phyloP scores from a whole-genome alignment of 192 early-diverging fungal species.

The Coemansia guatemalensis region DNA sequence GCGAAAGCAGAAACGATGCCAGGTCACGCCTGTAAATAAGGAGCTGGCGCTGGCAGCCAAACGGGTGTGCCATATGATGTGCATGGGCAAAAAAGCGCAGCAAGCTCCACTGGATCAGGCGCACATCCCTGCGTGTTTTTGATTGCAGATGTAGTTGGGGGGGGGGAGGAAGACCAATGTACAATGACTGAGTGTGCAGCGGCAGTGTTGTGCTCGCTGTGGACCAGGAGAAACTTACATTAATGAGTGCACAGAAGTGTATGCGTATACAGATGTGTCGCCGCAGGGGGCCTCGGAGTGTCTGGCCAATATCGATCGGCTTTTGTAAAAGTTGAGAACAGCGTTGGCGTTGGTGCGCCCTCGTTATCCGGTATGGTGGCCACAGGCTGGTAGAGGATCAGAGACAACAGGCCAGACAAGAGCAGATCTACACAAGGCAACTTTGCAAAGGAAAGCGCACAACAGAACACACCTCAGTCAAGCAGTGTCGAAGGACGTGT shows the following conservation, averaged over 20 bases:
- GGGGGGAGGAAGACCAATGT: neutral
- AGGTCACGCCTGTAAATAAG: neutral
- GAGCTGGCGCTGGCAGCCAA: neutral
- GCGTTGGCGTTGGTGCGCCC: neutral
- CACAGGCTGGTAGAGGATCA: neutral
- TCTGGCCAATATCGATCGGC: neutral
- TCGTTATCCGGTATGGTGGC: neutral
- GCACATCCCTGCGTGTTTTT: neutral
- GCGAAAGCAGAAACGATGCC: neutral
- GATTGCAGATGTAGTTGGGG: neutral
- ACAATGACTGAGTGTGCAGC: neutral
- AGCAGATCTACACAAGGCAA: neutral
- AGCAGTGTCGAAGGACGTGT: neutral
- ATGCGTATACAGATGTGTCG: neutral
- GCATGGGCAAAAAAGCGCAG: neutral
- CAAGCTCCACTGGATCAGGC: neutral
- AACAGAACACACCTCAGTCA: neutral
- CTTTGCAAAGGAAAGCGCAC: neutral
- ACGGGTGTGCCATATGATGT: neutral
- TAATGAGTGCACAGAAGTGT: neutral
- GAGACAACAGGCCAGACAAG: neutral
- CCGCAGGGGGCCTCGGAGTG: neutral
- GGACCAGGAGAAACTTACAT: slow-evolving; percentile 7
- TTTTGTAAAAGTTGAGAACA: neutral
- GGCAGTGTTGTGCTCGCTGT: neutral